Evolutionary conservation across 805 yeast genomes (phyloP).

Genomic region (Suhomyces kilbournensis): DNA sequence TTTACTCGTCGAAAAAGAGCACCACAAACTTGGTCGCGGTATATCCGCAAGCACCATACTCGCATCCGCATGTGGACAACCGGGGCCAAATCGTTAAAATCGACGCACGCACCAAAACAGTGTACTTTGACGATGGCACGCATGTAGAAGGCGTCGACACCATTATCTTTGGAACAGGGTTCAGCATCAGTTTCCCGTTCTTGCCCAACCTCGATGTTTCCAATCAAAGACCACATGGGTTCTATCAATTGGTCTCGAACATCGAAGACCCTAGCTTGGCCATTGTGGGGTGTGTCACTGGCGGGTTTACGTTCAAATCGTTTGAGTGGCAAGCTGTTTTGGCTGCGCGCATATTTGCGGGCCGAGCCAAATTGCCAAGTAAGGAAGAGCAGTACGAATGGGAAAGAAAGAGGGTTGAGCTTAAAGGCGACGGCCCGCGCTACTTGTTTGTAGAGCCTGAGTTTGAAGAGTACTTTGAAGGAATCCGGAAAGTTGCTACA

Average conservation of each 20-base stretch:
- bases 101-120: conserved; percentile 10
- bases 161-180: conserved; percentile 26
- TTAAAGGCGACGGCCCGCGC: conserved; percentile 32
- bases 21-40: conserved; percentile 2
- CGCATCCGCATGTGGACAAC: conserved; percentile 9
- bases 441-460: conserved; percentile 16
- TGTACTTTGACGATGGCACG: conserved; percentile 19
- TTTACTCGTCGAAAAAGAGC: conserved; percentile 21
- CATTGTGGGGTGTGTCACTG: conserved; percentile 35
- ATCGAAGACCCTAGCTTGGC: conserved; percentile 31
- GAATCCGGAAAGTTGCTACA: conserved; percentile 17
- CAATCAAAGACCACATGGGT: conserved; percentile 25
- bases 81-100: conserved; percentile 7
- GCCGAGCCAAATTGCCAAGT: conserved; percentile 27
- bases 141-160: conserved; percentile 13
- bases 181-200: conserved; percentile 20
- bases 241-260: conserved; percentile 33
- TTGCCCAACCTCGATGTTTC: conserved; percentile 20
- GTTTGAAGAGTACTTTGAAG: conserved; percentile 21
- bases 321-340: conserved; percentile 42
- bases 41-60: conserved; percentile 9
- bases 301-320: conserved; percentile 37
- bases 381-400: conserved; percentile 26
- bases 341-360: conserved; percentile 31
- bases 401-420: conserved; percentile 22